These are phyloP conservation scores for Daldinia caldariorum DNA, from an alignment of 495 filamentous ascomycete species.

Conservation along the genomic window DNA sequence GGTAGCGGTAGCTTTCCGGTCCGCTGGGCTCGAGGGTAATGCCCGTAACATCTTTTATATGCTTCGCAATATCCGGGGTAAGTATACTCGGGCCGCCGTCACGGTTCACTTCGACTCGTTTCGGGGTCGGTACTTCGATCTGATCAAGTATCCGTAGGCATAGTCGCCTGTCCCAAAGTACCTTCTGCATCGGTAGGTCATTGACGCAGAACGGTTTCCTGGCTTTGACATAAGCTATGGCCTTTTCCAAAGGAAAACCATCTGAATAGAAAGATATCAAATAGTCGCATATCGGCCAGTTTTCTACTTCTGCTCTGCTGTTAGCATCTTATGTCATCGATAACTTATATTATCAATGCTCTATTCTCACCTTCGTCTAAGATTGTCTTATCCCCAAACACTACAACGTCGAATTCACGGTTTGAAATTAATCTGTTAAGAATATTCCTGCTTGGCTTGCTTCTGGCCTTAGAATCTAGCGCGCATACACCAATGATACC, in stretches of 20 bases:
- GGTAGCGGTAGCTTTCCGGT: slow-evolving; percentile 70
- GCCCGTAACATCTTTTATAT: slow-evolving; percentile 81
- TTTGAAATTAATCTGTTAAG: slow-evolving; percentile 89
- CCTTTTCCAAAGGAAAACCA: slow-evolving; percentile 96
- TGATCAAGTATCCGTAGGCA: slow-evolving; percentile 88
- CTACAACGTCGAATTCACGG: slow-evolving; percentile 92
- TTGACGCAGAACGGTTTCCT: slow-evolving; percentile 97
- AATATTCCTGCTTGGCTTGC: slow-evolving; percentile 95
- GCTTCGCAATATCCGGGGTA: slow-evolving; percentile 77
- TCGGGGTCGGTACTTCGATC: slow-evolving; percentile 87
- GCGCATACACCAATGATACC: slow-evolving; percentile 91
- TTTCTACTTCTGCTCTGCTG: slow-evolving; percentile 65
- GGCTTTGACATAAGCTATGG: slow-evolving; percentile 89
- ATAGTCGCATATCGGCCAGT: slow-evolving; percentile 86
- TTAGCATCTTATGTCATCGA: slow-evolving; percentile 27
- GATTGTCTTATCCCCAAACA: slow-evolving; percentile 99
- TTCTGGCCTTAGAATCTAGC: slow-evolving; percentile 92
- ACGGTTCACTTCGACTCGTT: slow-evolving; percentile 89
- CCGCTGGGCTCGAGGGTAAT: slow-evolving; percentile 78
- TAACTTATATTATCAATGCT: slow-evolving; percentile 9
- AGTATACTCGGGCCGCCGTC: slow-evolving; percentile 88
- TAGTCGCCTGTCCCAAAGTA: slow-evolving; percentile 93
- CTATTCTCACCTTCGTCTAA: slow-evolving; percentile 78
- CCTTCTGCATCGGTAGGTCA: slow-evolving; percentile 96
- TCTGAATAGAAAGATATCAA: slow-evolving; percentile 98